Conservation (phyloP, 106 monocot genomes). For the Phalaenopsis equestris region DNA sequence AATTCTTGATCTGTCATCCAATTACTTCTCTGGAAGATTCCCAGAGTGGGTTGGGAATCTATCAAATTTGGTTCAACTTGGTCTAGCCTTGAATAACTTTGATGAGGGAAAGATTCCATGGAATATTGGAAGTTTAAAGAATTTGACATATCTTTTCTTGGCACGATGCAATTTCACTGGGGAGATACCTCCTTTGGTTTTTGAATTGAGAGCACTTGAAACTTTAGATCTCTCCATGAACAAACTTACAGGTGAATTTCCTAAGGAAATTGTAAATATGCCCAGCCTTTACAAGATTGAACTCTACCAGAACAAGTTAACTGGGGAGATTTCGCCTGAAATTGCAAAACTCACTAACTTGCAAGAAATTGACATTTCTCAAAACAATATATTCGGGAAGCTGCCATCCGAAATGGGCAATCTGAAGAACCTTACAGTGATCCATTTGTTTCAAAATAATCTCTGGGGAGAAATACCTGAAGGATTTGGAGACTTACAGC, state of each 20-base stretch:
- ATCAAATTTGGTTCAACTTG: conserved; percentile 22
- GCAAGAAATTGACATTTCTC: conserved; percentile 59
- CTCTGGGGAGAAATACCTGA: conserved; percentile 57
- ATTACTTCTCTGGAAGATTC: conserved; percentile 44
- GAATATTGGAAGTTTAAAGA: conserved; percentile 58
- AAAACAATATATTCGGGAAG: conserved; percentile 47
- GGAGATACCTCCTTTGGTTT: conserved; percentile 50
- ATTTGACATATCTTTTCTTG: conserved; percentile 62
- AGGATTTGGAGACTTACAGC: conserved; percentile 45
- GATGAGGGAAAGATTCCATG: conserved; percentile 40
- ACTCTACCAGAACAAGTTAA: conserved; percentile 60
- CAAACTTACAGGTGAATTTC: conserved; percentile 47
- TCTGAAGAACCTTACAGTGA: conserved; percentile 40
- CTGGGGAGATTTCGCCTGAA: conserved; percentile 52
- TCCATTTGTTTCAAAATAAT: conserved; percentile 62
- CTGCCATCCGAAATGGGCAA: conserved; percentile 48
- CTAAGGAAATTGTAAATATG: conserved; percentile 44
- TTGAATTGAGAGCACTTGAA: conserved; percentile 27
- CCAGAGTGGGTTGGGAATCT: conserved; percentile 57
- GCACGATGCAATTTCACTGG: conserved; percentile 48
- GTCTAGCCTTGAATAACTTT: conserved; percentile 49
- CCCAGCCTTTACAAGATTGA: conserved; percentile 62
- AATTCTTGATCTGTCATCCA: conserved; percentile 57
- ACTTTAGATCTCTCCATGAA: conserved; percentile 73
- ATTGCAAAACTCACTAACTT: conserved; percentile 40